Base-by-base conservation (phyloP, 2,329 filamentous ascomycete species). In the Arthrobotrys megalospora region DNA sequence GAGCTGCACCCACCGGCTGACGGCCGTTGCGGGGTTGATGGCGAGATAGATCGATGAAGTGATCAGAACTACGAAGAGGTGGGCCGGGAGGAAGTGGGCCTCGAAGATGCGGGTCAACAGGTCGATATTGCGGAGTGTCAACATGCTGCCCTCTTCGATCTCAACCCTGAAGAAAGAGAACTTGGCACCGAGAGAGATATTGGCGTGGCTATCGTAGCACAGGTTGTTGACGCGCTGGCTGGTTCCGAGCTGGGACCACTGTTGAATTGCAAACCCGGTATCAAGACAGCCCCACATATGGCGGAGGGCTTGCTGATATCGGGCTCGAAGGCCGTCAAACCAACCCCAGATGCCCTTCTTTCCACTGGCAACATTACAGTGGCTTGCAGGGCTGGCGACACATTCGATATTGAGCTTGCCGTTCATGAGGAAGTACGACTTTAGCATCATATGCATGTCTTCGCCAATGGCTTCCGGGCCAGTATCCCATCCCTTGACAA, bases 251-350 rank as follows among this genome's bases (percentile, higher is more conserved):
- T 87, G n/a, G 86, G 84, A 4, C 87, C 84, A 82, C 89, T 89
- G 69, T 88, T 67, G 86, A 76, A 91, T 84, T 10, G 90, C 88
- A 81, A 88, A 92, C 1, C 91, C 91, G 14, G 89, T 90, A 82
- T 93, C 91, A 19, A 92, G 85, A 75, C 90, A 88, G 81, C 91
- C 91, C 91, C 91, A 93, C 91, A 93, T 93, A 84, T 93, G 91
- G 79, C 91, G 88, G 67, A 92, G 84, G 53, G 90, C 91, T 84
- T 93, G 91, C 83, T 89, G 90, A 83, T 92, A 93, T 21, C 91
- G 89, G 21, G 91, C 91, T 43, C 85, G 83, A 81, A 91, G 86
- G 79, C 91, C 91, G 48, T 86, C 85, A 58, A 87, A 83, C 76
- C 88, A 85, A 53, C 90, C 90, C 16, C 84, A 82, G 60, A 89